These are phyloP conservation scores for Paecilomyces sp. DNA, from an alignment of 2,329 filamentous ascomycete species.

Conservation along the genomic window DNA sequence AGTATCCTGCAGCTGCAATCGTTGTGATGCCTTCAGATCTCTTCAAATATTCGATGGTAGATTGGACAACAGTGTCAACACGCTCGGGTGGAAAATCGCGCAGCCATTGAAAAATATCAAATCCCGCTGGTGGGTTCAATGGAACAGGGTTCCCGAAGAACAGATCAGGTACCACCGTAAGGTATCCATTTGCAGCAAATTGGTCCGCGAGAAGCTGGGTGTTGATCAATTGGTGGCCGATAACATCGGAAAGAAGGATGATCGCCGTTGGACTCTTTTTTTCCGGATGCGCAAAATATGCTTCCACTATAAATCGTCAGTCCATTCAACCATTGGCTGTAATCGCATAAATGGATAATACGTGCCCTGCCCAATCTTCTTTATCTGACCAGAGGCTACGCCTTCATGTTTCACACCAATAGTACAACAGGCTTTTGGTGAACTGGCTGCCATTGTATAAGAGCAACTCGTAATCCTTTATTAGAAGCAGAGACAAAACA, in stretches of 20 bases:
- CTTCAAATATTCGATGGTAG: conserved; percentile 29
- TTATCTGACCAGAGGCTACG: conserved; percentile 24
- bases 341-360: conserved; percentile 18
- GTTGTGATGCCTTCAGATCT: conserved; percentile 4
- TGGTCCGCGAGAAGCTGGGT: conserved; percentile 59
- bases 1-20: conserved; percentile 22
- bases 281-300: conserved; percentile 42
- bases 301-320: conserved; percentile 29
- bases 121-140: conserved; percentile 43
- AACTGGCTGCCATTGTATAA: conserved; percentile 1
- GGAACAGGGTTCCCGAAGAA: conserved; percentile 55
- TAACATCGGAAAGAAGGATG: conserved; percentile 45
- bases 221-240: conserved; percentile 47
- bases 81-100: conserved; percentile 27
- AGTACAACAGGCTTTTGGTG: conserved; percentile 3
- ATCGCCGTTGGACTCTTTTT: conserved; percentile 41
- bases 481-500: no score
- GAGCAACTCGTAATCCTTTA: no score
- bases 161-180: conserved; percentile 56
- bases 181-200: conserved; percentile 61
- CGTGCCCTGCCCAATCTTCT: no score
- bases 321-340: conserved; percentile 12
- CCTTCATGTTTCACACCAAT: conserved; percentile 34
- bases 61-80: conserved; percentile 43
- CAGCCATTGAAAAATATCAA: conserved; percentile 40